phyloP scores from a whole-genome alignment of 495 filamentous ascomycete genomes.

The Talaromyces liani region DNA sequence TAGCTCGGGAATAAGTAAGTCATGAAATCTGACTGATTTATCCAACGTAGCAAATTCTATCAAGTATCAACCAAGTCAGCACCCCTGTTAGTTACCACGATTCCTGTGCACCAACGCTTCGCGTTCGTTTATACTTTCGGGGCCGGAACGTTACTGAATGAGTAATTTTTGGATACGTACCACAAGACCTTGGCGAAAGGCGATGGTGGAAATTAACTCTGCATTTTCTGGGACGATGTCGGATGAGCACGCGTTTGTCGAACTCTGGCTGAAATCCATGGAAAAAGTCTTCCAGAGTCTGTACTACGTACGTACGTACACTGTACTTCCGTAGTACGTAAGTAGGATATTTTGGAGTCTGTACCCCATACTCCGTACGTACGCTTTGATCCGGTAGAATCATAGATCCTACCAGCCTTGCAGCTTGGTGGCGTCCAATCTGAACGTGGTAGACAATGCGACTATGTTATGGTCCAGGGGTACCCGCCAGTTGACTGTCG shows the following conservation, averaged over 20 bases:
- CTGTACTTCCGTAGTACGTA: too few relatives aligned
- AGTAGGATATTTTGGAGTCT: background rate
- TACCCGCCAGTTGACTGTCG: background rate
- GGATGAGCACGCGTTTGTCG: background rate
- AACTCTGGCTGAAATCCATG: background rate
- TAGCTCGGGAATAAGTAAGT: background rate
- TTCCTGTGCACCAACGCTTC: background rate
- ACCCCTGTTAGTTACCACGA: background rate
- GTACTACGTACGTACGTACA: too few relatives aligned
- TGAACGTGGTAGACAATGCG: background rate
- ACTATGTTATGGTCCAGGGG: background rate
- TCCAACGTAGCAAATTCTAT: background rate
- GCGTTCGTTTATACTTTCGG: background rate
- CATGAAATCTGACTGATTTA: background rate
- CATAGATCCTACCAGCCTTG: background rate
- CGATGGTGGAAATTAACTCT: background rate
- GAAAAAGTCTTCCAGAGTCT: background rate
- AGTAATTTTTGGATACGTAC: background rate
- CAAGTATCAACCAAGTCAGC: background rate
- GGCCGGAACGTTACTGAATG: background rate
- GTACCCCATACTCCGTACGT: background rate
- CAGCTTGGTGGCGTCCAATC: conserved; percentile 1
- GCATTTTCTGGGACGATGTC: background rate
- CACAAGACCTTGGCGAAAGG: background rate
- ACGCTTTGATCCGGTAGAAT: background rate